Conservation (phyloP, 108 stramenopile species). For the Conticribra guillardii region DNA sequence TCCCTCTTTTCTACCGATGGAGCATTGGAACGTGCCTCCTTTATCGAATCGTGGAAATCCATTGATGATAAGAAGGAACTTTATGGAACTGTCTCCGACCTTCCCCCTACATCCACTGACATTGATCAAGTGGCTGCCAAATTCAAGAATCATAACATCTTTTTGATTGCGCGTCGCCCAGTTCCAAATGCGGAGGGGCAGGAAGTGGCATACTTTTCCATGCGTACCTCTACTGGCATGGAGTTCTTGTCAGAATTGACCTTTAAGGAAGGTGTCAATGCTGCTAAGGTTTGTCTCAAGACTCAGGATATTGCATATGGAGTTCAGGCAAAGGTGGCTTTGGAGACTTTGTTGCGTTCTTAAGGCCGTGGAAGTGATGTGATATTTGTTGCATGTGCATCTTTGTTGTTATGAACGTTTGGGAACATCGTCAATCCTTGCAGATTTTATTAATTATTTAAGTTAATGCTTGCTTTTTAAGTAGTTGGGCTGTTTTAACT, state of each 20-base stretch:
- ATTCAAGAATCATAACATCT: constrained; percentile 81
- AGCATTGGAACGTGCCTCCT: constrained; percentile 74
- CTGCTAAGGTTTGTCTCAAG: constrained; percentile 93
- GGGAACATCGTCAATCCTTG: too few species aligned
- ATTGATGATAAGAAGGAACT: constrained; percentile 93
- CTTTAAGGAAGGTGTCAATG: constrained; percentile 91
- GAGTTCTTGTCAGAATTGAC: constrained; percentile 92
- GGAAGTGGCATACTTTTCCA: constrained; percentile 91
- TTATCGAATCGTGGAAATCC: constrained; percentile 87
- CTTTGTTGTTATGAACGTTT: too few species aligned
- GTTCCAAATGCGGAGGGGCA: constrained; percentile 92
- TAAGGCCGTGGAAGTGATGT: too few species aligned
- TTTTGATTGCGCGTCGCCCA: constrained; percentile 92
- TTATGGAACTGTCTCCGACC: constrained; percentile 70
- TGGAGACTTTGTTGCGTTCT: constrained; percentile 80
- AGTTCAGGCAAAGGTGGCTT: constrained; percentile 71
- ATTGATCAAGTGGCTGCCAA: constrained; percentile 83
- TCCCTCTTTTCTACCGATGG: constrained; percentile 80
- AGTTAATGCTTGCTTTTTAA: too few species aligned
- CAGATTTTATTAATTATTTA: too few species aligned
- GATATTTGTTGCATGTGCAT: too few species aligned
- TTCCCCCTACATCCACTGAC: constrained; percentile 70
- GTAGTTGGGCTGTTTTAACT: too few species aligned
- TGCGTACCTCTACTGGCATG: constrained; percentile 78
- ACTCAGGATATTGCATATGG: constrained; percentile 80